Evolutionary conservation across 1,284 basidiomycete species (phyloP), one percentile per base, ranked within the genome.

Genomic region (Trametes pubescens): DNA sequence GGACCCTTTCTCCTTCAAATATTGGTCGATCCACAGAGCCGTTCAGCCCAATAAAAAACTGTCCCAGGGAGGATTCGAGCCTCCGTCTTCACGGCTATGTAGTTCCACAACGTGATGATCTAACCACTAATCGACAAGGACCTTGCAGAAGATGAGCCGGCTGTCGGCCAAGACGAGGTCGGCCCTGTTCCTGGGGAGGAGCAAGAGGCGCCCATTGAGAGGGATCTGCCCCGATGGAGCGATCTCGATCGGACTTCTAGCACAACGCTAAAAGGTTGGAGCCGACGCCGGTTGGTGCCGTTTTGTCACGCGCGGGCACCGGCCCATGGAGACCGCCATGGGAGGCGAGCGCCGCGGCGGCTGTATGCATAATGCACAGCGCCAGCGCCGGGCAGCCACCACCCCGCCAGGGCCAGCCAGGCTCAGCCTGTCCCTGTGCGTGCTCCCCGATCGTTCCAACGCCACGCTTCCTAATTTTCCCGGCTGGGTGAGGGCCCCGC

Each of bases 101-200:
- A 46, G 40, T 21, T 47, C 66, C 66, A 67, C 66, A 67, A 67
- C 66, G 66, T 67, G 66, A 67, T 57, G 66, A 67, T 67, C 66
- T 67, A 54, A 67, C 66, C 66, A 67, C 66, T 67, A 67, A 67
- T 67, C 66, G 63, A 67, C 66, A 67, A 62, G 66, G 66, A 67
- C 66, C 22, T 46, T 57, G 49, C 21, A 18, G 18, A 21, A 10
- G 24, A 9, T 10, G 48, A 2, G 14, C 7, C 11, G 9, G n/a
- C 29, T 16, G 24, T 21, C 49, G 10, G 9, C 1, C 34, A 49
- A 16, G 35, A 34, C 35, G 34, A 49, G 10, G 24, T 3, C 1
- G 43, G n/a, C 29, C 55, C 7, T 14, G 22, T 2, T 37, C 21
- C 21, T 32, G 3, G 16, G 21, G 40, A 16, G 16, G 6, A 43